Evolutionary conservation across 2,329 filamentous ascomycete genomes (phyloP).

Genomic region (Madurella mycetomatis): DNA sequence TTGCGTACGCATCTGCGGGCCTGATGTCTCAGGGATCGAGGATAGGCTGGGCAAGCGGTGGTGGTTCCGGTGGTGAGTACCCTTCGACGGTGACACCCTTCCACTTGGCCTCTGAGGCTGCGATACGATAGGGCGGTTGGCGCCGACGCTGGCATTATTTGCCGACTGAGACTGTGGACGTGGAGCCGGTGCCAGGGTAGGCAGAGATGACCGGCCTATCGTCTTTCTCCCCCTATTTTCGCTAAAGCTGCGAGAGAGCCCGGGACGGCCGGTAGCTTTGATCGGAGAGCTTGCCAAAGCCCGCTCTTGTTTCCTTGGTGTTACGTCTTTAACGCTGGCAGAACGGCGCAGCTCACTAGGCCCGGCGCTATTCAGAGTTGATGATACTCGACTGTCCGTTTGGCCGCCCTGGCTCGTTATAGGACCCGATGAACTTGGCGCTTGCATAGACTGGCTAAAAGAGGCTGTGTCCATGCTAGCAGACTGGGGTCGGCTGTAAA

Average conservation of each 20-base stretch:
- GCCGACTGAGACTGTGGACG: conserved; percentile 28
- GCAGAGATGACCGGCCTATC: conserved; percentile 38
- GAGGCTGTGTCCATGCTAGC: conserved; percentile 41
- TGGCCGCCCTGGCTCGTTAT: conserved; percentile 16
- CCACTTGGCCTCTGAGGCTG: conserved; percentile 39
- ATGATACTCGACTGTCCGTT: conserved; percentile 22
- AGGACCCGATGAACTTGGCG: conserved; percentile 21
- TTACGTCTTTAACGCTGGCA: conserved; percentile 41
- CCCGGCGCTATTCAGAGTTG: conserved; percentile 29
- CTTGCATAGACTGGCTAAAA: conserved; percentile 30
- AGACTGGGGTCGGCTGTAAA: conserved; percentile 51
- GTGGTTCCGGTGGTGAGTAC: conserved; percentile 36
- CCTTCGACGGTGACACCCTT: conserved; percentile 51
- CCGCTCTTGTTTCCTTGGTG: conserved; percentile 41
- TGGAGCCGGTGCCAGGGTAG: conserved; percentile 45
- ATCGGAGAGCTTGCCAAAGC: conserved; percentile 46
- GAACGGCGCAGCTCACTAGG: conserved; percentile 42
- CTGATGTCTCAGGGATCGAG: conserved; percentile 53
- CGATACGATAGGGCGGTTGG: conserved; percentile 34
- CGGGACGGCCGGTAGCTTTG: conserved; percentile 45
- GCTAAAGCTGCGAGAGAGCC: conserved; percentile 51
- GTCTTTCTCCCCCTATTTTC: conserved; percentile 48
- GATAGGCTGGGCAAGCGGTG: conserved; percentile 48
- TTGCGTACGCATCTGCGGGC: conserved; percentile 47
- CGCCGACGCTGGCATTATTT: conserved; percentile 30